Evolutionary conservation across 106 monocot genomes (phyloP), one percentile per base, ranked within the genome.

Genomic region (Iris macrosiphon): DNA sequence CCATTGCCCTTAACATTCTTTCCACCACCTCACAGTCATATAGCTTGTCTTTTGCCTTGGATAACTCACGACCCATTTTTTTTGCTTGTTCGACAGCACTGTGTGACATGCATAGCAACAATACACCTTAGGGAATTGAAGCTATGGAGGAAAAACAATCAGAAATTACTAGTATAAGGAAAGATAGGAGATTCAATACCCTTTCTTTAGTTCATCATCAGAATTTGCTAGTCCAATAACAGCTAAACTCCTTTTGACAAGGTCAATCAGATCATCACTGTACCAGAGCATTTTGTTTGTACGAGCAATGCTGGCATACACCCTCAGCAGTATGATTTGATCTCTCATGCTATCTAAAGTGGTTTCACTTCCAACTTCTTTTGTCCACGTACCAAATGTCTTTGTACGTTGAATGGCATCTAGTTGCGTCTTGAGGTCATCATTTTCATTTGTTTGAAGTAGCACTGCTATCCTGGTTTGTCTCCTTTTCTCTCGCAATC

Each of bases 241-340:
- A 20, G 27, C 17, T 41, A 7, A 29, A 28, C 47, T 69, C 59
- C 28, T 40, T 57, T 62, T 70, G 8, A 76, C 72, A 6, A 60
- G 37, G 26, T 59, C 45, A 22, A 59, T 63, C 62, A 81, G 59
- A 4, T 55, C 52, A 22, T 63, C 48, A 61, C 40, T 57, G 18
- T 52, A 43, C 10, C 12, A 24, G 3, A 59, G 20, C 24, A 40
- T 41, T 15, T 55, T 59, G 43, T 56, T 63, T 4, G 67, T 59
- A 32, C 28, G 67, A 24, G 75, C 81, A 53, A 81, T 75, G 34
- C 72, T 72, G 18, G 71, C 58, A 50, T 81, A 81, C 15, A 63
- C 75, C 46, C 72, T 81, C 53, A 75, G 75, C 72, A 81, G 51
- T 67, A 81, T 76, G 15, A 81, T 75, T 30, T 81, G 81, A 67